Evolutionary conservation across 805 yeast genomes (phyloP).

Genomic region (Citeromyces matritensis): DNA sequence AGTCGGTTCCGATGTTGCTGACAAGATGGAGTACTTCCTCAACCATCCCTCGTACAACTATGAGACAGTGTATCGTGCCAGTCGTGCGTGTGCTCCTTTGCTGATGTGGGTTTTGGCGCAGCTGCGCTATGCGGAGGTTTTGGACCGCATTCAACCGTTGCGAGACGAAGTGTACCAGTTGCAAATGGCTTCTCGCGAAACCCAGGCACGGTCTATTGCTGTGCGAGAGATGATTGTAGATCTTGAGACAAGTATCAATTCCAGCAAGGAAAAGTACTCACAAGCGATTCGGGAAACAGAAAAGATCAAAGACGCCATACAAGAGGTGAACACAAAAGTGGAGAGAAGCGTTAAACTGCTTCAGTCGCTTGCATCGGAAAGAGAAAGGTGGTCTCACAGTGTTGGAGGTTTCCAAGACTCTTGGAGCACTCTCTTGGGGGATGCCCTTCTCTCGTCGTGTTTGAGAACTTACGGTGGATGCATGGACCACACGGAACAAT

Average conservation of each 20-base stretch:
- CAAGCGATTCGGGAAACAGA: conserved; percentile 68
- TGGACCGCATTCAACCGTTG: conserved; percentile 63
- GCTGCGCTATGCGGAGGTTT: conserved; percentile 54
- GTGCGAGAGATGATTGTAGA: conserved; percentile 73
- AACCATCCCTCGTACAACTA: conserved; percentile 49
- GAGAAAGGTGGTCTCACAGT: conserved; percentile 57
- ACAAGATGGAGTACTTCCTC: conserved; percentile 48
- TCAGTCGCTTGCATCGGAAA: conserved; percentile 50
- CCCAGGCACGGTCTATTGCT: conserved; percentile 57
- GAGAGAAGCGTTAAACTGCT: conserved; percentile 46
- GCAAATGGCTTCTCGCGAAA: conserved; percentile 44
- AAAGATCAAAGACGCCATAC: conserved; percentile 57
- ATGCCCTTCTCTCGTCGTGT: conserved; percentile 49
- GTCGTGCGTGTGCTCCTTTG: conserved; percentile 91
- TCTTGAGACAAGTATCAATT: conserved; percentile 51
- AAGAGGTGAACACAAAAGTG: conserved; percentile 41
- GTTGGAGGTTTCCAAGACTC: conserved; percentile 32
- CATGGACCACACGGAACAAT: conserved; percentile 24
- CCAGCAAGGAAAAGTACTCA: conserved; percentile 56
- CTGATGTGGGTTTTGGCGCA: conserved; percentile 86
- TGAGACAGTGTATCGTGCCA: conserved; percentile 72
- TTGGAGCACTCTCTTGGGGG: conserved; percentile 40
- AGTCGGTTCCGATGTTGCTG: conserved; percentile 39
- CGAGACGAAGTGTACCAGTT: conserved; percentile 44
- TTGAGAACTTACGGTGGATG: conserved; percentile 46